Evolutionary conservation across 345 rosid genomes (phyloP).

Genomic region (Firmiana major): DNA sequence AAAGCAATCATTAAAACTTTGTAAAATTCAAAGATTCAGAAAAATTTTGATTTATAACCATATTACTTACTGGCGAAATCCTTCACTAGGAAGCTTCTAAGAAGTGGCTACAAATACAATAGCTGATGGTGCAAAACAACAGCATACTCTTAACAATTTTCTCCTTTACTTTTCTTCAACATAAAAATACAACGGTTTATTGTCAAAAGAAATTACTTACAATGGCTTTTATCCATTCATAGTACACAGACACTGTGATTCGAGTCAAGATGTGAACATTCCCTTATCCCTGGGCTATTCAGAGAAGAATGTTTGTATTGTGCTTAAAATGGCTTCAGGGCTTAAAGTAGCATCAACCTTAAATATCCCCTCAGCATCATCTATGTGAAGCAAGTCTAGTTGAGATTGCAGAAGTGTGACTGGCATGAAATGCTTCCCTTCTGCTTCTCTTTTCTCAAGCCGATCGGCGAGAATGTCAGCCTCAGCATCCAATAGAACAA

Average conservation of each 20-base stretch:
- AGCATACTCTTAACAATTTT: too few relatives aligned
- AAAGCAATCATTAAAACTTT: too few relatives aligned
- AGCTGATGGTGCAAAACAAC: too few relatives aligned
- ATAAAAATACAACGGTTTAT: too few relatives aligned
- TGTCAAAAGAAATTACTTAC: not conserved
- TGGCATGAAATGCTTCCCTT: slow-evolving; percentile 84
- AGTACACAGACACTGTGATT: not conserved
- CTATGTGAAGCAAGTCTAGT: slow-evolving; percentile 63
- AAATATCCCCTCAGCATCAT: slow-evolving; percentile 53
- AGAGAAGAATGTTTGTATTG: slow-evolving; percentile 6
- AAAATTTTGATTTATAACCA: too few relatives aligned
- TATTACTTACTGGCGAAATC: too few relatives aligned
- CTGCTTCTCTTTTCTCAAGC: slow-evolving; percentile 51
- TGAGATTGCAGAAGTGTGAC: slow-evolving; percentile 70
- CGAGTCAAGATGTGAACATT: not conserved
- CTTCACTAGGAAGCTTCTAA: too few relatives aligned
- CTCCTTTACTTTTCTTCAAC: not conserved
- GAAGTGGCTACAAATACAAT: too few relatives aligned
- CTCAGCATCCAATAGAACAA: slow-evolving; percentile 55
- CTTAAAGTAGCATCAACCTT: slow-evolving; percentile 53
- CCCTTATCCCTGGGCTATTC: not conserved
- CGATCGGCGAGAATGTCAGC: slow-evolving; percentile 54
- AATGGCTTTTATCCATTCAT: not conserved
- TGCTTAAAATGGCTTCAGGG: slow-evolving; percentile 41
- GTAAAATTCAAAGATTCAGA: too few relatives aligned